Conservation (phyloP, 1,139 yeast species). For the Diutina siamensis region DNA sequence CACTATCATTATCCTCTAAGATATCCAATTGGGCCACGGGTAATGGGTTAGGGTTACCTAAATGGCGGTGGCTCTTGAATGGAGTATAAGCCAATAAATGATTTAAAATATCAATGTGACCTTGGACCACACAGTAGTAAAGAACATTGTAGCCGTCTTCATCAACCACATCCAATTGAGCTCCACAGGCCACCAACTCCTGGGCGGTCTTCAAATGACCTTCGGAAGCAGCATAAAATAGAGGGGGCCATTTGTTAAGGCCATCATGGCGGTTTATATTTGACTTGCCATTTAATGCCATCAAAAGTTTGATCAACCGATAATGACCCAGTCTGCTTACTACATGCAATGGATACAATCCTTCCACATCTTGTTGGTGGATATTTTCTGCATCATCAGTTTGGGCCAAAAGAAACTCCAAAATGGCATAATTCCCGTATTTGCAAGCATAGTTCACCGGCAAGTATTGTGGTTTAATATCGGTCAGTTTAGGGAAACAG, state of each 20-base stretch:
- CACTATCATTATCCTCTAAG: conserved; percentile 23
- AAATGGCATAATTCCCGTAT: conserved; percentile 64
- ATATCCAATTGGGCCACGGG: neutral
- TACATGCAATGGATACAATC: conserved; percentile 78
- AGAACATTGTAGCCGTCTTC: conserved; percentile 76
- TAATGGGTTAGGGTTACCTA: neutral
- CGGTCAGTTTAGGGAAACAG: conserved; percentile 42
- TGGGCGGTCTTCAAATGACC: conserved; percentile 68
- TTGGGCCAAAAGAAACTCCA: conserved; percentile 41
- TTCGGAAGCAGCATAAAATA: conserved; percentile 81
- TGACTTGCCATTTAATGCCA: conserved; percentile 65
- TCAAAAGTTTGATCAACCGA: conserved; percentile 53
- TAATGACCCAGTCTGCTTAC: conserved; percentile 78
- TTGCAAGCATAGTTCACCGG: conserved; percentile 89
- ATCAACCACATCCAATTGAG: conserved; percentile 62
- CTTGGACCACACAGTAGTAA: conserved; percentile 90
- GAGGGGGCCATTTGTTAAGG: conserved; percentile 87
- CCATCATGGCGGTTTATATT: conserved; percentile 56
- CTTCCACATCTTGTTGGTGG: conserved; percentile 70
- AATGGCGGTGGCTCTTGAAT: neutral
- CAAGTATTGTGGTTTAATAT: conserved; percentile 46
- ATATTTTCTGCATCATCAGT: conserved; percentile 16
- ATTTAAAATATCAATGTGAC: conserved; percentile 71
- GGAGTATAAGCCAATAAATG: conserved; percentile 34
- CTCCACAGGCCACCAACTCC: conserved; percentile 62